Conservation (phyloP, 202 grass and related monocot species). For the Carex arenaria region DNA sequence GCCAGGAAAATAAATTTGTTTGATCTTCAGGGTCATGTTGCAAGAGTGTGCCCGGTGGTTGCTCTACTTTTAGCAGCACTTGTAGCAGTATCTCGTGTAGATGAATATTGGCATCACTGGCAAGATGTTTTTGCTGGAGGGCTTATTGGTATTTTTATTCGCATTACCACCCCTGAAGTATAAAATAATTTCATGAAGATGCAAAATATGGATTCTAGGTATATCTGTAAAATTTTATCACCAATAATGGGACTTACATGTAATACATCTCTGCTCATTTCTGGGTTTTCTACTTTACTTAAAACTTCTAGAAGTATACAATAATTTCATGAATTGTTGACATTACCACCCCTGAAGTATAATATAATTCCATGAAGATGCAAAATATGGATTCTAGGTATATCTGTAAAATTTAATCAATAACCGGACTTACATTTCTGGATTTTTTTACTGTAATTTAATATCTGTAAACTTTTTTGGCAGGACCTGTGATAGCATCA, state of each 20-base stretch:
- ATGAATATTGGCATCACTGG: conserved; percentile 99
- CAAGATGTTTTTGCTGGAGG: conserved; percentile 84
- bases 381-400: not conserved
- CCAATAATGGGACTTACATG: no score
- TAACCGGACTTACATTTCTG: conserved; percentile 2
- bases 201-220: no score
- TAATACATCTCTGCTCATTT: no score
- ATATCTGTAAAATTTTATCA: no score
- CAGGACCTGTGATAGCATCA: conserved; percentile 56
- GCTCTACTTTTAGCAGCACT: conserved; percentile 65
- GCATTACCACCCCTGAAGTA: not conserved
- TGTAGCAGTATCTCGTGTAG: conserved; percentile 73
- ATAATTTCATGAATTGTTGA: not conserved
- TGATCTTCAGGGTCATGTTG: no score
- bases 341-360: not conserved
- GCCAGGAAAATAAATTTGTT: no score
- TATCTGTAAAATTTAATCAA: not conserved
- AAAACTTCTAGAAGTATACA: no score
- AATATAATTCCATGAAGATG: not conserved
- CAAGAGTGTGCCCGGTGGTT: no score
- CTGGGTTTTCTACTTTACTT: no score
- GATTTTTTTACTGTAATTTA: not conserved
- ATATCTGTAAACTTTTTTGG: conserved; percentile 12
- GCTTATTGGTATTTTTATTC: conserved; percentile 42
- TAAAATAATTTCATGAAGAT: not conserved